A percentile compares a stretch with the other conserved stretches of the same genome.
Evolutionary conservation across 1,139 yeast genomes (phyloP).

Genomic region (Blastobotrys indianensis): DNA sequence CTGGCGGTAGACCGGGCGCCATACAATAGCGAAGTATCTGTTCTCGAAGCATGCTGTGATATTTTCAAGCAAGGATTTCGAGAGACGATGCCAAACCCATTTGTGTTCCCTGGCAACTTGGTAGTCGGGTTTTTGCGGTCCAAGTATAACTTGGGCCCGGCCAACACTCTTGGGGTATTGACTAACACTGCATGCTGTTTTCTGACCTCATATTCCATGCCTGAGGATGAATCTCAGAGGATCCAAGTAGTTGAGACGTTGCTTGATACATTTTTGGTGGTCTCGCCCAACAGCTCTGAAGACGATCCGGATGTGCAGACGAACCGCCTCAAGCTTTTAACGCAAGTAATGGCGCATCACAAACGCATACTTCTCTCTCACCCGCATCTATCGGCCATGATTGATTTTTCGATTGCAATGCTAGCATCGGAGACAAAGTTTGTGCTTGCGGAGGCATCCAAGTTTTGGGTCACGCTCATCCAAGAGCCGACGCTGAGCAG

Average conservation of each 20-base stretch:
- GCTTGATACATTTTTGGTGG: constrained; percentile 19
- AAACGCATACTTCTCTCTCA: constrained; percentile 15
- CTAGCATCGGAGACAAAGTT: constrained; percentile 57
- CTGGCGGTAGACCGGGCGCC: constrained; percentile 40
- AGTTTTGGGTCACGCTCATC: constrained; percentile 60
- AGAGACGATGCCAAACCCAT: constrained; percentile 61
- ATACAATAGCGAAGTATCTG: constrained; percentile 36
- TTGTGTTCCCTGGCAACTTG: constrained; percentile 42
- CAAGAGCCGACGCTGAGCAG: constrained; percentile 9
- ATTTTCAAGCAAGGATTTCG: constrained; percentile 64
- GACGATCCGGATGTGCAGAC: constrained; percentile 26
- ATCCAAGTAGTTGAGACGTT: constrained; percentile 15
- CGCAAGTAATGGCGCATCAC: constrained; percentile 22
- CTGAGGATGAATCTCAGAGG: constrained; percentile 1
- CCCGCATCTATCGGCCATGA: constrained; percentile 15
- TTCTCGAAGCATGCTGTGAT: constrained; percentile 53
- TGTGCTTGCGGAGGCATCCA: constrained; percentile 53
- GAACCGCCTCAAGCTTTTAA: constrained; percentile 23
- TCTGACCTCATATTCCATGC: constrained; percentile 19
- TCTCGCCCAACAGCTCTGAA: background rate
- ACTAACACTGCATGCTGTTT: constrained; percentile 30
- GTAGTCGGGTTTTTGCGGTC: constrained; percentile 44
- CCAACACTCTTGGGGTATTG: constrained; percentile 21
- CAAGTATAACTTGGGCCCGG: constrained; percentile 33
- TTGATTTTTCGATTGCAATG: constrained; percentile 36